phyloP scores from a whole-genome alignment of 83 land plant species.

The Picea engelmannii region DNA sequence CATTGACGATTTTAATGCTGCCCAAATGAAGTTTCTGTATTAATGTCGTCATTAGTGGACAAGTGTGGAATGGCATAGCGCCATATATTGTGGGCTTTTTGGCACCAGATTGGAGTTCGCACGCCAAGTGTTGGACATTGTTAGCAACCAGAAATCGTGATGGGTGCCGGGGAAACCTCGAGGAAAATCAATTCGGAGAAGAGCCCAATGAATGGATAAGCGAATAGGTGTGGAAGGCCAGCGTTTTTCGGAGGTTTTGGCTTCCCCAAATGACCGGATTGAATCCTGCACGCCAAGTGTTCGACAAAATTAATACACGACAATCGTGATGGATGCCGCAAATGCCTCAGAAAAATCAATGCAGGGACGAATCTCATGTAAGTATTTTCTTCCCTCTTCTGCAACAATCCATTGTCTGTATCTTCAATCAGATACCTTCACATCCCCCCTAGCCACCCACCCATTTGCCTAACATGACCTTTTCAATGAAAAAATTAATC shows the following conservation, averaged over 20 bases:
- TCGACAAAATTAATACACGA: slow-evolving; percentile 12
- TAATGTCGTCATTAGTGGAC: neutral
- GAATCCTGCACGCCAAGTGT: slow-evolving; percentile 8
- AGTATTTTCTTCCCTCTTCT: too few species aligned
- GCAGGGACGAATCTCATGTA: neutral
- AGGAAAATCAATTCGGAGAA: neutral
- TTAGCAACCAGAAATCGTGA: neutral
- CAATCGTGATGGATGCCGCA: slow-evolving; percentile 15
- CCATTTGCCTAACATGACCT: too few species aligned
- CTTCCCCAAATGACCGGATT: slow-evolving; percentile 2
- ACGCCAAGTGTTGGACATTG: neutral
- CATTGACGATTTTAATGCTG: too few species aligned
- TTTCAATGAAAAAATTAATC: too few species aligned
- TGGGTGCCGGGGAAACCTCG: slow-evolving; percentile 10
- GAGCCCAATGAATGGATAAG: slow-evolving; percentile 9
- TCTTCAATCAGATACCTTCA: too few species aligned
- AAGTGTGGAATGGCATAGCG: too few species aligned
- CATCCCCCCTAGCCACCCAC: too few species aligned
- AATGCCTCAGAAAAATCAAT: slow-evolving; percentile 13
- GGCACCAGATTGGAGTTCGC: slow-evolving; percentile 5
- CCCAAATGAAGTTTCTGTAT: slow-evolving; percentile 1
- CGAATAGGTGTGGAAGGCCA: neutral
- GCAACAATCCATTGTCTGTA: too few species aligned
- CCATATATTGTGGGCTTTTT: neutral
- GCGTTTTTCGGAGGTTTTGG: slow-evolving; percentile 6